Conservation (phyloP, 768 basidiomycete genomes). For the Tubosaeta sp. region DNA sequence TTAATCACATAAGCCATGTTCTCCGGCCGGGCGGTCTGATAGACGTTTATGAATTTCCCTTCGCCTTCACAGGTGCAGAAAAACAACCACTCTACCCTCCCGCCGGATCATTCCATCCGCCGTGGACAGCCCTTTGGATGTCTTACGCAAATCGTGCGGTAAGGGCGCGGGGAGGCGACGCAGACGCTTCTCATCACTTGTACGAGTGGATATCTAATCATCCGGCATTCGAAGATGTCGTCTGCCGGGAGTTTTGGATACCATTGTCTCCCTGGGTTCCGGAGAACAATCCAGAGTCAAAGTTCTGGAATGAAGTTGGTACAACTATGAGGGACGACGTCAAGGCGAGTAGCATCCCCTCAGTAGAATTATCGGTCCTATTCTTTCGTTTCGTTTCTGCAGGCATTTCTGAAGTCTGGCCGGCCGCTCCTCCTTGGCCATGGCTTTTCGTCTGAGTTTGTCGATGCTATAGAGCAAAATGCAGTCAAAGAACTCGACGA, state of each 20-base stretch:
- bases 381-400: background rate
- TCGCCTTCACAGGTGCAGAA: constrained; percentile 53
- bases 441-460: constrained; percentile 50
- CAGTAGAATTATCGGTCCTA: background rate
- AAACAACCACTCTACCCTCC: constrained; percentile 41
- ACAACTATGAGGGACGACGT: constrained; percentile 55
- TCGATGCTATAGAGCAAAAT: constrained; percentile 51
- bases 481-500: constrained; percentile 50
- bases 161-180: constrained; percentile 52
- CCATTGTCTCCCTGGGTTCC: constrained; percentile 51
- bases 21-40: constrained; percentile 70
- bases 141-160: constrained; percentile 51
- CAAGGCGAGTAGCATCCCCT: constrained; percentile 33
- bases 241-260: constrained; percentile 57
- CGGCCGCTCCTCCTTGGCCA: constrained; percentile 64
- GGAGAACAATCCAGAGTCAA: constrained; percentile 19
- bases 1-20: constrained; percentile 63
- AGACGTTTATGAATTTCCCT: constrained; percentile 67
- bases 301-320: constrained; percentile 41
- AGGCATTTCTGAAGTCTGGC: constrained; percentile 65
- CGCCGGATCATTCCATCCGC: constrained; percentile 40
- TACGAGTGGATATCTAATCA: constrained; percentile 52
- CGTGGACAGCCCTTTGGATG: constrained; percentile 66
- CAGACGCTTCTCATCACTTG: constrained; percentile 58
- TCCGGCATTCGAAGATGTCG: constrained; percentile 54